These are phyloP conservation scores for Gossypium trilobum DNA, from an alignment of 441 rosid genomes.

Conservation along the genomic window DNA sequence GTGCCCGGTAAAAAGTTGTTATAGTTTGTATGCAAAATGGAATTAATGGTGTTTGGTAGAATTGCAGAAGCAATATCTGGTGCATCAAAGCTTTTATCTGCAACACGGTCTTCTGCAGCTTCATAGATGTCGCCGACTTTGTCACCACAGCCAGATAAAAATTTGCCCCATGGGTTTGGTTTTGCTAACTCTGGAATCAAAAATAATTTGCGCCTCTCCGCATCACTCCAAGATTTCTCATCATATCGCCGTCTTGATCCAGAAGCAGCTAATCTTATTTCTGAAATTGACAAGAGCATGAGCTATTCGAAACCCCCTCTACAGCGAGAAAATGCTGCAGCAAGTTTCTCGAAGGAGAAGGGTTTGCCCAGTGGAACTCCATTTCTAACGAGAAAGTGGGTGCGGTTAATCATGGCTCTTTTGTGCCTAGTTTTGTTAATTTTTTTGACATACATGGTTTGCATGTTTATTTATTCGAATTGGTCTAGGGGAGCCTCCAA, in stretches of 20 bases:
- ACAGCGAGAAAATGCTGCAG: conserved; percentile 45
- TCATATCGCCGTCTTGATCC: conserved; percentile 43
- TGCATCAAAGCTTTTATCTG: conserved; percentile 27
- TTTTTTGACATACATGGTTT: conserved; percentile 44
- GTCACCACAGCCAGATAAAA: conserved; percentile 30
- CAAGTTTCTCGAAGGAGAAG: conserved; percentile 85
- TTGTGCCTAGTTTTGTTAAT: conserved; percentile 48
- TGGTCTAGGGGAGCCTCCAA: conserved; percentile 67
- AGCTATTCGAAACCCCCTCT: conserved; percentile 28
- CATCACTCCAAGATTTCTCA: conserved; percentile 88
- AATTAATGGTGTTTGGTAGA: conserved; percentile 53
- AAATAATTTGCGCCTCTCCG: conserved; percentile 54
- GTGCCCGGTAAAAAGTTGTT: neutral
- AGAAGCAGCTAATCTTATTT: conserved; percentile 36
- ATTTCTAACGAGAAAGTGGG: conserved; percentile 50
- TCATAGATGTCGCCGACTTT: conserved; percentile 42
- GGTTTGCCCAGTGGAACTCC: conserved; percentile 39
- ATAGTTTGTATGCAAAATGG: neutral
- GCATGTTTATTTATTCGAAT: conserved; percentile 51
- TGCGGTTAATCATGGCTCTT: conserved; percentile 40
- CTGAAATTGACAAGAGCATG: conserved; percentile 29
- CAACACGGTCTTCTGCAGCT: conserved; percentile 34
- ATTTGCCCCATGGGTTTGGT: conserved; percentile 27
- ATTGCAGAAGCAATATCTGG: conserved; percentile 39
- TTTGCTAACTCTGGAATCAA: conserved; percentile 37